Evolutionary conservation across 768 basidiomycete species (phyloP), one percentile per base, ranked within the genome.

Genomic region (Rhizopogon roseolus): DNA sequence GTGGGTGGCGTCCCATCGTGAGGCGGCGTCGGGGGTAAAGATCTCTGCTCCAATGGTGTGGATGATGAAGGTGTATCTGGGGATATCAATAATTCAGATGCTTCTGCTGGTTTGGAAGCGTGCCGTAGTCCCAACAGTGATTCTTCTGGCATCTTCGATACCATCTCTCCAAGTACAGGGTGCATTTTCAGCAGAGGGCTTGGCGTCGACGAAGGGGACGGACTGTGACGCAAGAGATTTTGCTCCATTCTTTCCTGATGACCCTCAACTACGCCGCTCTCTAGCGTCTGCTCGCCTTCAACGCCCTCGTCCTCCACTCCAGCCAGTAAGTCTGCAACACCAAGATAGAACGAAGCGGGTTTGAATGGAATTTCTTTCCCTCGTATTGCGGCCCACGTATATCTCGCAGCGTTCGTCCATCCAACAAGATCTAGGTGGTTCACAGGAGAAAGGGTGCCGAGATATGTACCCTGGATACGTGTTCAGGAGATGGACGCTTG

Each of bases 361-460:
- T 87, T 86, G 75, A 97, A 98, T 54, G 88, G 83, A 64, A 98
- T 93, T 57, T 92, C 87, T 53, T 84, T 86, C 10, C 95, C 97
- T 60, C 81, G 84, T 69, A 94, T 88, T 62, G 88, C 85, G 0
- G 92, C 88, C 81, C 91, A 90, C 63, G 91, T 91, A 70, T 91
- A 96, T 29, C 89, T 76, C 1, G 92, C 88, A 6, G 84, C 79
- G 67, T 94, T 95, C 48, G 93, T 86, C 96, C 95, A 98, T 6
- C 95, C 93, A 10, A 97, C 91, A 37, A 92, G 80, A 64, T 93
- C 91, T 36, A 96, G 80, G 65, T 99, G 97, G 62, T 92, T 96
- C 14, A 97, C 97, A 53, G 88, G 80, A 37, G 81, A 77, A 17
- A 99, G 74, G 2, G 96, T 98, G n/a, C 94, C 97, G 49, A 92